phyloP scores from a whole-genome alignment of 176 grass and related monocot genomes.

The Panicum miliaceum region DNA sequence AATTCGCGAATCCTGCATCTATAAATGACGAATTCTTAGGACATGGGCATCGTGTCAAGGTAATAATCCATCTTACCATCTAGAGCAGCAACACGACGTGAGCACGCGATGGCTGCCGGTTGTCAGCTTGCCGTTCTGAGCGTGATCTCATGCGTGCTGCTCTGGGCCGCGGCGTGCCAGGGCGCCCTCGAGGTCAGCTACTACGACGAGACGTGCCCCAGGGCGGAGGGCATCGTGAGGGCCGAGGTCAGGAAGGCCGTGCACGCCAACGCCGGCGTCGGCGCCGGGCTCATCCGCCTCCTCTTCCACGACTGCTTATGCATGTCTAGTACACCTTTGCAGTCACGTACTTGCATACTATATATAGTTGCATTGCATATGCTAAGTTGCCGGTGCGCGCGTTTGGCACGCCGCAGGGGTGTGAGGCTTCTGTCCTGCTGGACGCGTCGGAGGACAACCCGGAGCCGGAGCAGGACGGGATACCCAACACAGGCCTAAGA shows the following conservation, averaged over 20 bases:
- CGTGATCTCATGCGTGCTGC: not conserved
- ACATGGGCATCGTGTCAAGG: too few species aligned
- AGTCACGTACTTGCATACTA: too few species aligned
- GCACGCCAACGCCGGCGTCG: not conserved
- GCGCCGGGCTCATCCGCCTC: too few species aligned
- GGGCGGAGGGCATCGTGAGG: conserved; percentile 37
- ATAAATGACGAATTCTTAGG: not conserved
- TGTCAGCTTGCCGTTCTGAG: not conserved
- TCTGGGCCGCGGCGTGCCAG: not conserved
- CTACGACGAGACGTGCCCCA: conserved; percentile 43
- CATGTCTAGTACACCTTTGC: too few species aligned
- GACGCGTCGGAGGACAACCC: not conserved
- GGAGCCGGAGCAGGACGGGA: conserved; percentile 20
- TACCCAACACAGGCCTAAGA: conserved; percentile 19
- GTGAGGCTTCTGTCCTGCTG: too few species aligned
- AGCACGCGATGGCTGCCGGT: not conserved
- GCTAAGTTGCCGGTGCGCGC: not conserved
- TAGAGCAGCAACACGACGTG: too few species aligned
- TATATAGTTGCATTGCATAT: too few species aligned
- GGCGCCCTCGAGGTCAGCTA: conserved; percentile 35
- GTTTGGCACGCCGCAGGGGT: too few species aligned
- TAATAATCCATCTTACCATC: too few species aligned
- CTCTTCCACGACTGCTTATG: too few species aligned
- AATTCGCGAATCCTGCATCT: not conserved
- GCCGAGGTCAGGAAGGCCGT: conserved; percentile 28